A percentile compares a stretch with the other conserved stretches of the same genome.
Evolutionary conservation across 257 asterid genomes (phyloP).

Genomic region (Cordia subcordata): DNA sequence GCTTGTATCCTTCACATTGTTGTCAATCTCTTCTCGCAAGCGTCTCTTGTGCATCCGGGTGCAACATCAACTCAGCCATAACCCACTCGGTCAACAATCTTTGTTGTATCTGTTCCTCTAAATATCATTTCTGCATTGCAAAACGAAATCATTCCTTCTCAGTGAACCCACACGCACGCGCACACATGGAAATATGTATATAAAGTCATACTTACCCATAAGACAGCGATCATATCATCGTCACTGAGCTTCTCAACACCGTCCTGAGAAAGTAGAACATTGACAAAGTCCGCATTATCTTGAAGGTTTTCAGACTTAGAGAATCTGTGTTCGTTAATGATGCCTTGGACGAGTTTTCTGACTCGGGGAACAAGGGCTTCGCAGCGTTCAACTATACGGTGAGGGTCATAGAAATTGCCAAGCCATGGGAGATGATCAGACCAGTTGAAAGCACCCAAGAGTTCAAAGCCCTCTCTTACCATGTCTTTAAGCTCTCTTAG

Average conservation of each 20-base stretch:
- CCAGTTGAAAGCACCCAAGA: slow-evolving; percentile 60
- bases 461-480: slow-evolving; percentile 60
- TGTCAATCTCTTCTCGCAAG: slow-evolving; percentile 27
- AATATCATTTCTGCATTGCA: slow-evolving; percentile 40
- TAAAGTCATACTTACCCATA: slow-evolving; percentile 58
- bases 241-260: slow-evolving; percentile 72
- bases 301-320: background rate
- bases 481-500: slow-evolving; percentile 30
- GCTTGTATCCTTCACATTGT: slow-evolving; percentile 5
- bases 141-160: background rate
- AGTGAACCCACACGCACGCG: too few relatives aligned
- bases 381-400: slow-evolving; percentile 33
- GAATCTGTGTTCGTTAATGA: slow-evolving; percentile 34
- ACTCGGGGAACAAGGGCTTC: slow-evolving; percentile 45
- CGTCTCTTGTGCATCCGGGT: slow-evolving; percentile 33
- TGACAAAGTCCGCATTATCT: slow-evolving; percentile 42
- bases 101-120: slow-evolving; percentile 50
- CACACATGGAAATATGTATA: background rate
- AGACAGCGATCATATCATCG: slow-evolving; percentile 74
- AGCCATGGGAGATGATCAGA: slow-evolving; percentile 62
- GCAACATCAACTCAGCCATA: slow-evolving; percentile 43
- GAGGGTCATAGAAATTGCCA: slow-evolving; percentile 36
- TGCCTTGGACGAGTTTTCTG: slow-evolving; percentile 30
- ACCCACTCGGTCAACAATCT: slow-evolving; percentile 54
- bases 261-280: slow-evolving; percentile 54